A percentile compares a stretch with the other conserved stretches of the same genome.
phyloP scores from a whole-genome alignment of 768 basidiomycete genomes.

The Calocera cornea region DNA sequence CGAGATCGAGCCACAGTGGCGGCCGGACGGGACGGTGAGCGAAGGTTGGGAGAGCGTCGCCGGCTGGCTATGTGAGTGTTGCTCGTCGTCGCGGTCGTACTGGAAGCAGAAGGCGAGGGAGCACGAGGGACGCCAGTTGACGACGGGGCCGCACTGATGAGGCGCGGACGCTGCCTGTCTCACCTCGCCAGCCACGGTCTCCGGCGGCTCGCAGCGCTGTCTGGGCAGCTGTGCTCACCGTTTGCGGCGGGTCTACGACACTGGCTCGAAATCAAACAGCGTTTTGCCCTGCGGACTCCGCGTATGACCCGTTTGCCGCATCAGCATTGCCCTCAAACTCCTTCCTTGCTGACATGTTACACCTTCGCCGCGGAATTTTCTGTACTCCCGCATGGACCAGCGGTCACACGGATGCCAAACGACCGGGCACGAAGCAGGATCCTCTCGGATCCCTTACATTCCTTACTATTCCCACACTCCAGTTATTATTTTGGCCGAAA shows the following conservation, averaged over 20 bases:
- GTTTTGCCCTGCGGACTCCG: too few species aligned
- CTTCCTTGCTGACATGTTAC: neutral
- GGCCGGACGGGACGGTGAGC: neutral
- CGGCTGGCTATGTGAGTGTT: neutral
- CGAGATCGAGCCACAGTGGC: neutral
- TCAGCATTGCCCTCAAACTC: neutral
- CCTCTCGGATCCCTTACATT: neutral
- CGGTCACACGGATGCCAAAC: neutral
- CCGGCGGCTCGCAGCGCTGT: neutral
- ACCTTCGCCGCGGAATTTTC: neutral
- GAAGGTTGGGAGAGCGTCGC: neutral
- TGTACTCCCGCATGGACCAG: neutral
- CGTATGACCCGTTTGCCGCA: neutral
- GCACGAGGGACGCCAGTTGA: neutral
- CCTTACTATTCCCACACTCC: neutral
- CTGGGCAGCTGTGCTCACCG: neutral
- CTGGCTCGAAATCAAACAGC: too few species aligned
- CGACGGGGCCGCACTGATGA: constrained; percentile 5
- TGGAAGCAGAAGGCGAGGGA: constrained; percentile 1
- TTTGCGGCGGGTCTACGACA: neutral
- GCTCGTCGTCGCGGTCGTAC: constrained; percentile 5
- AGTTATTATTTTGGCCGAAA: neutral
- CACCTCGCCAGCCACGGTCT: neutral
- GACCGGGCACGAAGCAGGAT: neutral
- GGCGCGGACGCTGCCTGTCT: constrained; percentile 6